Conservation (phyloP, 2,329 filamentous ascomycete genomes). For the Simplicillium aogashimaense region DNA sequence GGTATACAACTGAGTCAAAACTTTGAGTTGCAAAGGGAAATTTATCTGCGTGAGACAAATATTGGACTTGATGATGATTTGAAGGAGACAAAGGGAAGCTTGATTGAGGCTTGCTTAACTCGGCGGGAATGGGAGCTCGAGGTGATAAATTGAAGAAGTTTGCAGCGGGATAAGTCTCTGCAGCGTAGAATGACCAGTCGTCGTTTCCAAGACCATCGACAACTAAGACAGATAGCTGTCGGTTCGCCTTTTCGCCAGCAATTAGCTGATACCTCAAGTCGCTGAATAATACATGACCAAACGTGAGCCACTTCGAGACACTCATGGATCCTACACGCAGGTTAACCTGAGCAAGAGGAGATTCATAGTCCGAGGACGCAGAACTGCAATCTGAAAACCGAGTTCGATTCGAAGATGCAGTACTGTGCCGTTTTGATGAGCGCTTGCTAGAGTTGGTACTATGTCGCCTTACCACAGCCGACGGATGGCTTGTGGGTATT, state of each 20-base stretch:
- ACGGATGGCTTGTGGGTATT: conserved; percentile 30
- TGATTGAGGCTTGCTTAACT: conserved; percentile 28
- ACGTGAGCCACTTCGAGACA: conserved; percentile 80
- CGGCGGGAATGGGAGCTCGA: conserved; percentile 37
- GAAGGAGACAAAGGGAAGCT: conserved; percentile 47
- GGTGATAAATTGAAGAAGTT: conserved; percentile 70
- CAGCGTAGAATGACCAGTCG: conserved; percentile 81
- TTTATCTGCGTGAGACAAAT: conserved; percentile 48
- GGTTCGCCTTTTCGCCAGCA: conserved; percentile 20
- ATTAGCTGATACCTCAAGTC: conserved; percentile 64
- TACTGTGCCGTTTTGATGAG: conserved; percentile 16
- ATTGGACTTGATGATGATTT: conserved; percentile 70
- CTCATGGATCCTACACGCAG: conserved; percentile 73
- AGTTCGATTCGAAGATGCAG: conserved; percentile 18
- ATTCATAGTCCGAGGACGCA: conserved; percentile 43
- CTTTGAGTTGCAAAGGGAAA: conserved; percentile 70
- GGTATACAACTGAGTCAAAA: conserved; percentile 66
- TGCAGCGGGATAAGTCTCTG: conserved; percentile 65
- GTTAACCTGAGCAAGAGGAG: conserved; percentile 61
- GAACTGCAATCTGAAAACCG: conserved; percentile 35
- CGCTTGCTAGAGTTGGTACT: conserved; percentile 1
- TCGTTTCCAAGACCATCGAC: conserved; percentile 79
- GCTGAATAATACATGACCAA: conserved; percentile 75
- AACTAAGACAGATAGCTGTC: conserved; percentile 59
- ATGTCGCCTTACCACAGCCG: conserved; percentile 21